Conservation (phyloP, 352 stramenopile genomes). For the Synura sp. region DNA sequence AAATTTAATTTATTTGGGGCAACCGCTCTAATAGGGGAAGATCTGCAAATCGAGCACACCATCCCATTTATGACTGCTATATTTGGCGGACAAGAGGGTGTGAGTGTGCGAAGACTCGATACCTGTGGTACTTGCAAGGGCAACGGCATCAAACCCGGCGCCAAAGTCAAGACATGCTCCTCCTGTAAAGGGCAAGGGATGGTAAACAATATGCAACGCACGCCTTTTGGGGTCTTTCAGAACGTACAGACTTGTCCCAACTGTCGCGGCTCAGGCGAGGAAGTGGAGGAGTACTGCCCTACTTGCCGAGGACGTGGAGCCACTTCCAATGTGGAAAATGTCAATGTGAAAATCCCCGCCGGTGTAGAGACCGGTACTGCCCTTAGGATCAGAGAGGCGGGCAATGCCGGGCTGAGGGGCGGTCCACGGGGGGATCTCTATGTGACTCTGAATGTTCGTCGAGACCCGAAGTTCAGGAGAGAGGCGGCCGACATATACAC, state of each 20-base stretch:
- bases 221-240: conserved; percentile 67
- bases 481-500: conserved; percentile 66
- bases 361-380: conserved; percentile 68
- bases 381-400: conserved; percentile 58
- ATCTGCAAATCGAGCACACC: conserved; percentile 62
- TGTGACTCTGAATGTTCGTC: conserved; percentile 66
- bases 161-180: conserved; percentile 58
- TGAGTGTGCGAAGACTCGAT: conserved; percentile 63
- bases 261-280: conserved; percentile 62
- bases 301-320: conserved; percentile 62
- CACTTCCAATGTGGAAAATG: conserved; percentile 63
- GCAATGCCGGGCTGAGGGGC: conserved; percentile 61
- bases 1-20: neutral
- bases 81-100: conserved; percentile 64
- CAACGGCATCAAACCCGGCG: conserved; percentile 61
- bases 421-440: conserved; percentile 63
- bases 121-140: conserved; percentile 60
- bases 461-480: conserved; percentile 57
- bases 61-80: conserved; percentile 66
- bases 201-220: conserved; percentile 62
- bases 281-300: conserved; percentile 63
- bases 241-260: conserved; percentile 63
- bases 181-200: conserved; percentile 59
- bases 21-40: conserved; percentile 50
- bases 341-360: conserved; percentile 63